A percentile compares a stretch with the other conserved stretches of the same genome.
phyloP scores from a whole-genome alignment of 345 rosid species.

The Barbarea vulgaris region DNA sequence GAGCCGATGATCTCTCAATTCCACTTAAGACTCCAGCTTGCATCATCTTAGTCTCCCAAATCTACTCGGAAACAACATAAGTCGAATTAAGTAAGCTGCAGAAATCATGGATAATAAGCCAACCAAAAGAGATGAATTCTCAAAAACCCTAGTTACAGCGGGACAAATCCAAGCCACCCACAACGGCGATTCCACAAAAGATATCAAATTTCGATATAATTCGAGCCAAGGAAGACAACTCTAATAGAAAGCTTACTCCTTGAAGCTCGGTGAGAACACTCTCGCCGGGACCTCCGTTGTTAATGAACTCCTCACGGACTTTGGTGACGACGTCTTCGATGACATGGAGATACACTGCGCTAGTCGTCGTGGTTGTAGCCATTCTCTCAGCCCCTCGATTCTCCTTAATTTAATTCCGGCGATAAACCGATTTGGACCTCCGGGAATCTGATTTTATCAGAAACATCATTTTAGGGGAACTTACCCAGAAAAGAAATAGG shows the following conservation, averaged over 20 bases:
- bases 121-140: background rate
- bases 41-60: slow-evolving; percentile 97
- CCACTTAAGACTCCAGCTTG: slow-evolving; percentile 75
- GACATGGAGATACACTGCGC: slow-evolving; percentile 80
- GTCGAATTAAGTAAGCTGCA: slow-evolving; percentile 16
- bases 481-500: background rate
- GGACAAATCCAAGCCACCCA: slow-evolving; percentile 40
- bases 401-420: slow-evolving; percentile 18
- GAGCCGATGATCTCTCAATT: slow-evolving; percentile 65
- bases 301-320: slow-evolving; percentile 86
- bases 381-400: slow-evolving; percentile 39
- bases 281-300: slow-evolving; percentile 87
- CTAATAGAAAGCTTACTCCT: slow-evolving; percentile 55
- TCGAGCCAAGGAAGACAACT: background rate
- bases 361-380: slow-evolving; percentile 73
- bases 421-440: background rate
- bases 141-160: slow-evolving; percentile 46
- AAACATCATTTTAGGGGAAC: slow-evolving; percentile 1
- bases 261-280: slow-evolving; percentile 84
- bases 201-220: background rate
- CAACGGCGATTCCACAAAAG: background rate
- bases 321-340: slow-evolving; percentile 92
- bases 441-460: slow-evolving; percentile 10
- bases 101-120: background rate
- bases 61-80: slow-evolving; percentile 43